Conservation (phyloP, 1,284 basidiomycete species). For the Megacollybia platyphylla region DNA sequence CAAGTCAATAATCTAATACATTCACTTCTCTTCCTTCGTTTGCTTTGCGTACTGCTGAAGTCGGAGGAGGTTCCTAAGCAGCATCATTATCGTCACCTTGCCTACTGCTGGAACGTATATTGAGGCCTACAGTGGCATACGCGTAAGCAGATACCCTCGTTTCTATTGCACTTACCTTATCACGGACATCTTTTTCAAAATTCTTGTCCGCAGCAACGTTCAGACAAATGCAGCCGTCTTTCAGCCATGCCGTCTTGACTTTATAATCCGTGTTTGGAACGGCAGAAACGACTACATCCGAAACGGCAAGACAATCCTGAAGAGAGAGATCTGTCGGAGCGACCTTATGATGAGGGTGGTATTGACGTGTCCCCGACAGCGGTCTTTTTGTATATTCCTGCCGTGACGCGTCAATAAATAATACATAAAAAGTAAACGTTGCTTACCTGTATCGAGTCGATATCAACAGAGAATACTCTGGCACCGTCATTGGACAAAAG, state of each 20-base stretch:
- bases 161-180: conserved; percentile 47
- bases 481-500: conserved; percentile 93
- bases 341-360: conserved; percentile 78
- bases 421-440: conserved; percentile 1
- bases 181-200: conserved; percentile 87
- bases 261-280: conserved; percentile 86
- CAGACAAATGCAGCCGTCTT: conserved; percentile 87
- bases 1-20: conserved; percentile 18
- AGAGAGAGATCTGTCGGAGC: conserved; percentile 54
- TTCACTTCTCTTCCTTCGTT: conserved; percentile 16
- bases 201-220: conserved; percentile 97
- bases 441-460: conserved; percentile 77
- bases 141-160: background rate
- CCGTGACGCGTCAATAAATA: background rate
- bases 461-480: conserved; percentile 88
- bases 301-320: conserved; percentile 68
- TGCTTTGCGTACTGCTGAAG: conserved; percentile 46
- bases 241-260: conserved; percentile 78
- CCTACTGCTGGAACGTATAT: conserved; percentile 91
- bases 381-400: conserved; percentile 89
- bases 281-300: conserved; percentile 86
- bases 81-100: conserved; percentile 94
- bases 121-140: conserved; percentile 50
- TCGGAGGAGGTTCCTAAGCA: conserved; percentile 85
- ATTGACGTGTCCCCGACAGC: conserved; percentile 31